These are phyloP conservation scores for Trametes cubensis DNA, from an alignment of 768 basidiomycete species.

Conservation along the genomic window DNA sequence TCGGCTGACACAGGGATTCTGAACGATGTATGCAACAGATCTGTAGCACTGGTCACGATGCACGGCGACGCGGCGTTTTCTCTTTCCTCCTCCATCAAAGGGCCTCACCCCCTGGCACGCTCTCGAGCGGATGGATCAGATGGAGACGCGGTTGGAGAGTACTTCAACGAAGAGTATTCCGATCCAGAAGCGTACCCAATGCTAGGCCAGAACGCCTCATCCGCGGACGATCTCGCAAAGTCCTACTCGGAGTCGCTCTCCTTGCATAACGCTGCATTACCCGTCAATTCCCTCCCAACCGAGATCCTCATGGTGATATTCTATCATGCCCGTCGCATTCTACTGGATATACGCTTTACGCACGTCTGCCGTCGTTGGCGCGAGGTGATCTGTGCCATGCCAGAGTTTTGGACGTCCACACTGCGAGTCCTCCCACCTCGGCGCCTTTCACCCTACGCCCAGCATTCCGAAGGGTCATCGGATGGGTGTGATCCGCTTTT, in stretches of 20 bases:
- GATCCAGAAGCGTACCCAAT: no score
- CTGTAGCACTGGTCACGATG: no score
- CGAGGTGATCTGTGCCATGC: neutral
- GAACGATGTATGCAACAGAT: no score
- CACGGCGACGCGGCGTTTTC: no score
- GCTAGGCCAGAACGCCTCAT: no score
- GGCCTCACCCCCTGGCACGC: no score
- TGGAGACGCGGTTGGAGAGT: no score
- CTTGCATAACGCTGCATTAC: neutral
- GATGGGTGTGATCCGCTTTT: neutral
- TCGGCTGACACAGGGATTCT: no score
- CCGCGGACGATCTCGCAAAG: neutral
- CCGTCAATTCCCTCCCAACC: neutral
- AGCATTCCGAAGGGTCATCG: neutral
- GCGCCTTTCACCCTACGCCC: neutral
- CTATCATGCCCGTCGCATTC: neutral
- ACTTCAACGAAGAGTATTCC: no score
- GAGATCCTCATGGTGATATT: neutral
- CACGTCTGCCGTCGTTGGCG: slow-evolving; percentile 6
- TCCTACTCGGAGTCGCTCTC: neutral
- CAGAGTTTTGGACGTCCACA: neutral
- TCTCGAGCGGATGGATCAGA: no score
- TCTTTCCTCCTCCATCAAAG: no score
- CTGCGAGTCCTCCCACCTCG: neutral
- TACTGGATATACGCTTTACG: neutral